These are phyloP conservation scores for Penicillium pancosmium DNA, from an alignment of 495 filamentous ascomycete species.

Conservation along the genomic window DNA sequence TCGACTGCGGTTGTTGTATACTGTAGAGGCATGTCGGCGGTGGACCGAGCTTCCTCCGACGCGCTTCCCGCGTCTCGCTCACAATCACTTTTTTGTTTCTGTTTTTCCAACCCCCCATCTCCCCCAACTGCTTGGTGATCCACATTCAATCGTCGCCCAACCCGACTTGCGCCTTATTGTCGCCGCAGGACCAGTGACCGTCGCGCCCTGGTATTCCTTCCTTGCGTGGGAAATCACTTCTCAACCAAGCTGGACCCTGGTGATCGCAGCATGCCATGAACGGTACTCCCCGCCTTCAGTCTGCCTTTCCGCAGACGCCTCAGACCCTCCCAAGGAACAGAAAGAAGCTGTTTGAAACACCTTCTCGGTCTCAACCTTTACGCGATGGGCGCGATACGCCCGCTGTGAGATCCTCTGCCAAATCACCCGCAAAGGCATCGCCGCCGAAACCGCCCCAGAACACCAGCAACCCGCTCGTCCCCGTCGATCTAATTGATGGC, in stretches of 20 bases:
- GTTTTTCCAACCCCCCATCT: slow-evolving; percentile 12
- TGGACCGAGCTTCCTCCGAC: slow-evolving; percentile 34
- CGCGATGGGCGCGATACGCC: slow-evolving; percentile 20
- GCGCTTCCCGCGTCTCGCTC: slow-evolving; percentile 36
- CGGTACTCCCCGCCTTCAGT: slow-evolving; percentile 71
- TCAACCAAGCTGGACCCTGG: slow-evolving; percentile 17
- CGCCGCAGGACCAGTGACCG: slow-evolving; percentile 1
- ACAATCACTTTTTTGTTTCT: slow-evolving; percentile 25
- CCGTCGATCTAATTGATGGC: slow-evolving; percentile 74
- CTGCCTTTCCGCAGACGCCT: slow-evolving; percentile 70
- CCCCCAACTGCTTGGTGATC: not conserved
- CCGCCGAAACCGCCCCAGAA: slow-evolving; percentile 25
- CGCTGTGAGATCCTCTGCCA: slow-evolving; percentile 22
- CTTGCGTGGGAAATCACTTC: slow-evolving; percentile 8
- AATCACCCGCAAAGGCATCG: slow-evolving; percentile 27
- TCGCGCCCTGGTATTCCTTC: slow-evolving; percentile 6
- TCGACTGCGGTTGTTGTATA: slow-evolving; percentile 2
- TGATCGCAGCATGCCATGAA: slow-evolving; percentile 67
- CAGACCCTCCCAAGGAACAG: slow-evolving; percentile 41
- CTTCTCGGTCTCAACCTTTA: slow-evolving; percentile 28
- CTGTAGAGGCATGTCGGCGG: slow-evolving; percentile 19
- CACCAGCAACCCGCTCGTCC: slow-evolving; percentile 65
- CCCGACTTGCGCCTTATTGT: not conserved
- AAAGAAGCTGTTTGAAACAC: slow-evolving; percentile 35
- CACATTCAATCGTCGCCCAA: not conserved